phyloP scores from a whole-genome alignment of 2,329 filamentous ascomycete genomes.

The Macrophomina tecta region DNA sequence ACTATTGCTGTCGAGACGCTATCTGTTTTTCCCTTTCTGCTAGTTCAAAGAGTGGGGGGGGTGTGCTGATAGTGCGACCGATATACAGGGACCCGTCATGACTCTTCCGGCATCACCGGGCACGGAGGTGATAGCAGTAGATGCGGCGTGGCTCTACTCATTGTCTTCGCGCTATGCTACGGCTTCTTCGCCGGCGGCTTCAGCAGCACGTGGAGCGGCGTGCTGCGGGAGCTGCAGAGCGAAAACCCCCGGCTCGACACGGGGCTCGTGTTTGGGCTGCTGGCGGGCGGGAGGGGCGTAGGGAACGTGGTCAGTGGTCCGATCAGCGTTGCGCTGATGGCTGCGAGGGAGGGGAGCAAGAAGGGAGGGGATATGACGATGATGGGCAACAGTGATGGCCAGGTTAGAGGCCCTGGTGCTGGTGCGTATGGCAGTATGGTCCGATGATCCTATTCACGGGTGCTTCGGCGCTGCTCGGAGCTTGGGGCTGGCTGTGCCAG shows the following conservation, averaged over 20 bases:
- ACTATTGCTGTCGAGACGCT: too few species aligned
- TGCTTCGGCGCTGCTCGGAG: conserved; percentile 35
- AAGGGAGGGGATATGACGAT: neutral
- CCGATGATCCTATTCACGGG: conserved; percentile 46
- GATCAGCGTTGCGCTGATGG: conserved; percentile 52
- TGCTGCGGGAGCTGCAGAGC: conserved; percentile 12
- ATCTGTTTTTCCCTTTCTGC: too few species aligned
- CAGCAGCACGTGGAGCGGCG: conserved; percentile 49
- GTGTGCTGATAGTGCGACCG: too few species aligned
- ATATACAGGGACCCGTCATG: too few species aligned
- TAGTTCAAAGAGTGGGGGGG: too few species aligned
- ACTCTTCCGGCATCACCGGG: too few species aligned
- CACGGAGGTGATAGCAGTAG: neutral
- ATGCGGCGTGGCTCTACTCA: conserved; percentile 42
- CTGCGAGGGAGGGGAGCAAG: conserved; percentile 29
- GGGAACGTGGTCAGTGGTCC: conserved; percentile 58
- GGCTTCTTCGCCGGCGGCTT: conserved; percentile 50
- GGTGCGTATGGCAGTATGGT: conserved; percentile 45
- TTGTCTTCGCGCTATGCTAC: conserved; percentile 51
- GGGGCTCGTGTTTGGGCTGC: conserved; percentile 53
- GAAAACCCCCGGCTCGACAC: conserved; percentile 41
- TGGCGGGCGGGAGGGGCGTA: conserved; percentile 55
- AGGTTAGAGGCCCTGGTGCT: conserved; percentile 32
- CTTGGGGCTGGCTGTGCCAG: conserved; percentile 23
- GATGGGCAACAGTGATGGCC: conserved; percentile 28